Conservation (phyloP, 2,329 filamentous ascomycete genomes). For the Hysterium pulicare region DNA sequence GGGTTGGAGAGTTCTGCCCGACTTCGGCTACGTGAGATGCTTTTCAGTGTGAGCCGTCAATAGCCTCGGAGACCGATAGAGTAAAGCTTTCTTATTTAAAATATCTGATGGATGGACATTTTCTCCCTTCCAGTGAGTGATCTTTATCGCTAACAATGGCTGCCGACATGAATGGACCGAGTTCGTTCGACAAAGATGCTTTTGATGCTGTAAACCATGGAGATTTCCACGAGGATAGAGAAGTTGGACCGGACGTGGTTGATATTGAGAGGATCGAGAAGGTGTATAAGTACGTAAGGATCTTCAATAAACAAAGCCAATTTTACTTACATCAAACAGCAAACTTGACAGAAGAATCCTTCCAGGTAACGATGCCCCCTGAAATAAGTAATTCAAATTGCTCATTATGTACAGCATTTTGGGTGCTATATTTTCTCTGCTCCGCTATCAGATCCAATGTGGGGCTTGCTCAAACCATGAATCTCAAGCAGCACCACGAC, state of each 20-base stretch:
- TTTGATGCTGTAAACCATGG: slow-evolving; percentile 17
- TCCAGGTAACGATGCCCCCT: slow-evolving; percentile 36
- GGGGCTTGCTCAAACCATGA: slow-evolving; percentile 94
- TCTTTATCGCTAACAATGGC: slow-evolving; percentile 26
- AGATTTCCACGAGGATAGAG: slow-evolving; percentile 30
- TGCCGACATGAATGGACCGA: slow-evolving; percentile 13
- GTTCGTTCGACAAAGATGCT: slow-evolving; percentile 17
- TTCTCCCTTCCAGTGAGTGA: no score
- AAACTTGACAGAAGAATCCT: slow-evolving; percentile 59
- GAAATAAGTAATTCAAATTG: background rate
- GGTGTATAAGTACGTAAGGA: slow-evolving; percentile 33
- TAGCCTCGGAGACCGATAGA: slow-evolving; percentile 1
- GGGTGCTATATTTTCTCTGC: slow-evolving; percentile 87
- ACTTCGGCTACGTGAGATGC: slow-evolving; percentile 8
- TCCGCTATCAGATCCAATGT: slow-evolving; percentile 90
- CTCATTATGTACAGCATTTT: slow-evolving; percentile 60
- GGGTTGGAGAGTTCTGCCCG: slow-evolving; percentile 5
- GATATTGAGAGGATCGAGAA: slow-evolving; percentile 36
- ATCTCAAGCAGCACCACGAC: slow-evolving; percentile 65
- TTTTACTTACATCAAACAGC: slow-evolving; percentile 24
- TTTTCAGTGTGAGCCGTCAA: background rate
- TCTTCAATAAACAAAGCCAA: no score
- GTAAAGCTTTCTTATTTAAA: background rate
- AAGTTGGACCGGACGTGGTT: slow-evolving; percentile 26
- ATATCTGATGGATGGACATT: background rate